Conservation (phyloP, 495 filamentous ascomycete genomes). For the Daldinia grandis region DNA sequence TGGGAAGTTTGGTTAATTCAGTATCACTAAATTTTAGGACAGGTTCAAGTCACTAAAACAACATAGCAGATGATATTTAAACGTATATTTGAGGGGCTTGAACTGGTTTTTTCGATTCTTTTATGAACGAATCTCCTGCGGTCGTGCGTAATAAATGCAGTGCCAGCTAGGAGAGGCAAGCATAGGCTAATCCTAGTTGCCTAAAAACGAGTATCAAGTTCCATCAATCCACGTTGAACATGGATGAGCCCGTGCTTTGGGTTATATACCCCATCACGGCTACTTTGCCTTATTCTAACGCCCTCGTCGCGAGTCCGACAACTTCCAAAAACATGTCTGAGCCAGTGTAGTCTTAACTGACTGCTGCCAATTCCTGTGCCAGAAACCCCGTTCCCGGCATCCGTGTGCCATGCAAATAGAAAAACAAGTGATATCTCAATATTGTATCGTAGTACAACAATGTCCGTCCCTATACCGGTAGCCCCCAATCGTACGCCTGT, state of each 20-base stretch:
- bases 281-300: slow-evolving; percentile 39
- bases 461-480: slow-evolving; percentile 42
- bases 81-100: slow-evolving; percentile 41
- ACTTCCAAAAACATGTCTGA: slow-evolving; percentile 33
- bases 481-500: slow-evolving; percentile 48
- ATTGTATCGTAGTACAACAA: slow-evolving; percentile 49
- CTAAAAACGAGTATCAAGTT: slow-evolving; percentile 46
- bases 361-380: slow-evolving; percentile 37
- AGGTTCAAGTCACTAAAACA: background rate
- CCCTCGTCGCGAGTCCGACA: slow-evolving; percentile 16
- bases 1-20: slow-evolving; percentile 20
- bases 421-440: slow-evolving; percentile 48
- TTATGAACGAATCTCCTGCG: slow-evolving; percentile 37
- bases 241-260: slow-evolving; percentile 42
- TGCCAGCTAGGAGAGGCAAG: slow-evolving; percentile 27
- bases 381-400: slow-evolving; percentile 43
- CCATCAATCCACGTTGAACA: slow-evolving; percentile 48
- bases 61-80: slow-evolving; percentile 10
- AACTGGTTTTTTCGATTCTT: slow-evolving; percentile 45
- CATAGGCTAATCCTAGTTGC: slow-evolving; percentile 32
- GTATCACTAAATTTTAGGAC: slow-evolving; percentile 2
- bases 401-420: slow-evolving; percentile 49
- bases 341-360: slow-evolving; percentile 36
- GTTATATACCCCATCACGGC: slow-evolving; percentile 19
- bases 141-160: slow-evolving; percentile 14